Conservation (phyloP, 352 stramenopile species). For the Pilasporangium apinafurcum region DNA sequence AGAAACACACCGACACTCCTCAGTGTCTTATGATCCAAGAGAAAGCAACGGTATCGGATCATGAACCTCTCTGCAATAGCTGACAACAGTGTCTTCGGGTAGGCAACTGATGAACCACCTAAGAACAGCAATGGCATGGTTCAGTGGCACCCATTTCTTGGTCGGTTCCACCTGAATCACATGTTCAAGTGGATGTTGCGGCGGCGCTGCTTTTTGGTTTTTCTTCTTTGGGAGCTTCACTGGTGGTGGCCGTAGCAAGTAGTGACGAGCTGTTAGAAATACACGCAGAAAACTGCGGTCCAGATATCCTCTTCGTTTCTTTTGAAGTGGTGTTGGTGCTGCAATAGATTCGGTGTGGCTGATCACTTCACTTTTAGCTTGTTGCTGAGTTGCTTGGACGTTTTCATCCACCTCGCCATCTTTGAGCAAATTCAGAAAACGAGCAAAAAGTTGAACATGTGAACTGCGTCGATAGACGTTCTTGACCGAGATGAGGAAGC, state of each 20-base stretch:
- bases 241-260: conserved; percentile 25
- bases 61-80: conserved; percentile 62
- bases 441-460: conserved; percentile 62
- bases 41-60: not conserved
- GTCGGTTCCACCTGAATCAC: conserved; percentile 42
- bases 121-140: conserved; percentile 47
- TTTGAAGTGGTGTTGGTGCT: conserved; percentile 4
- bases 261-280: conserved; percentile 48
- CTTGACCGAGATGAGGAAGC: conserved; percentile 68
- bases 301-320: conserved; percentile 24
- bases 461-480: conserved; percentile 34
- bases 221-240: conserved; percentile 1
- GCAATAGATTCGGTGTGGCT: not conserved
- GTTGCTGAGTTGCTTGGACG: not conserved
- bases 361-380: not conserved
- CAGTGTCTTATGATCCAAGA: too few species aligned
- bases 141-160: conserved; percentile 56
- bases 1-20: too few species aligned
- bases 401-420: not conserved
- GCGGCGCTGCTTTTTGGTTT: not conserved
- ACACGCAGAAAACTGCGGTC: conserved; percentile 62
- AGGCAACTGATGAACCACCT: conserved; percentile 66
- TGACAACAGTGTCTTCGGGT: conserved; percentile 37
- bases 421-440: conserved; percentile 43
- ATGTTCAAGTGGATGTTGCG: conserved; percentile 7